Evolutionary conservation across 306 rosid species (phyloP).

Genomic region (Vigna radiata): DNA sequence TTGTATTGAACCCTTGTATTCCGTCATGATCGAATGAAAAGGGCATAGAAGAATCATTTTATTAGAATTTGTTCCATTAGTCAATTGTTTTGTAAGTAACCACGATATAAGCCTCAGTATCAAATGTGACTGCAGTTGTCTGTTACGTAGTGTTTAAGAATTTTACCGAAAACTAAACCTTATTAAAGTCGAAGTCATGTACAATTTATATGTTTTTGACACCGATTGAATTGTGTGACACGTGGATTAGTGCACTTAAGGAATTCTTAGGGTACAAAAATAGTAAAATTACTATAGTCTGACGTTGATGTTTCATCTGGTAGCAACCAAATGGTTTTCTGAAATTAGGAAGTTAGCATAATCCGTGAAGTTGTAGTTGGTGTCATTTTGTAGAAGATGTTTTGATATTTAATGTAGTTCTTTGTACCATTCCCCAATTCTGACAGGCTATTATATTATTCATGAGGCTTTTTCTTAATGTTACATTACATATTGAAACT

Average conservation of each 20-base stretch:
- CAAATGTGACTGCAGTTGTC: not conserved
- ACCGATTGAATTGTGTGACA: too few relatives aligned
- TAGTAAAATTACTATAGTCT: not conserved
- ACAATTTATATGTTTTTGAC: not conserved
- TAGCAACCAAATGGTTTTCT: constrained; percentile 20
- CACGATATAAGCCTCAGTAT: not conserved
- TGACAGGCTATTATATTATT: constrained; percentile 1
- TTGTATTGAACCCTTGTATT: not conserved
- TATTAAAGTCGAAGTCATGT: too few relatives aligned
- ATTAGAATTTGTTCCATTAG: too few relatives aligned
- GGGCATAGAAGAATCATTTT: not conserved
- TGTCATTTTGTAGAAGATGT: constrained; percentile 18
- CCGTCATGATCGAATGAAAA: not conserved
- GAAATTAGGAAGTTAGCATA: constrained; percentile 12
- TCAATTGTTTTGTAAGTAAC: not conserved
- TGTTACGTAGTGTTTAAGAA: too few relatives aligned
- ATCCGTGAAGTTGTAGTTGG: constrained; percentile 8
- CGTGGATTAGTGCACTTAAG: too few relatives aligned
- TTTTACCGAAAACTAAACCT: too few relatives aligned
- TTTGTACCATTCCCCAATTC: not conserved
- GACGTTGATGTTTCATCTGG: constrained; percentile 23
- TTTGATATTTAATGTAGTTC: not conserved
- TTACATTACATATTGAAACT: constrained; percentile 23
- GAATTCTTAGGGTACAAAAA: not conserved
- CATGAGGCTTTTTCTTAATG: constrained; percentile 12